Evolutionary conservation across 345 rosid species (phyloP).

Genomic region (Aquilaria yunnanensis): DNA sequence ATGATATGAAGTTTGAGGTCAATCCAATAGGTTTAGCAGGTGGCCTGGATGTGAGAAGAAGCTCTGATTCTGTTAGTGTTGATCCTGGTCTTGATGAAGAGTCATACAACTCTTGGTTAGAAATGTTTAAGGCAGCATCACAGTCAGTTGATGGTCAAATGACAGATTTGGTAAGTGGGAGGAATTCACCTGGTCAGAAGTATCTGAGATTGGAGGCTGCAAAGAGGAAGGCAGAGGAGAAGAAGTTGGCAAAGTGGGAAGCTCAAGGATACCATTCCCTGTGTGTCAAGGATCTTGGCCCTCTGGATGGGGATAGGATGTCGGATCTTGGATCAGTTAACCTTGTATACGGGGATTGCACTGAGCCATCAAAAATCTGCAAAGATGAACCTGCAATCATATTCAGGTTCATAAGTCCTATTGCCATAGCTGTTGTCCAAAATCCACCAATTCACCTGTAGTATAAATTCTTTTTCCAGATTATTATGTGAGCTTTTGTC

Average conservation of each 20-base stretch:
- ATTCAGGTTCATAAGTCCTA: conserved; percentile 46
- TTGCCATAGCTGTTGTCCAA: background rate
- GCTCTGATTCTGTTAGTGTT: conserved; percentile 24
- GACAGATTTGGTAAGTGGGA: conserved; percentile 34
- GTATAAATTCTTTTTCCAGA: no score
- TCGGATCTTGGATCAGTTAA: conserved; percentile 57
- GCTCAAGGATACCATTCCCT: conserved; percentile 64
- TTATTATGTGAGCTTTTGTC: no score
- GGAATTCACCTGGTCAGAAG: conserved; percentile 39
- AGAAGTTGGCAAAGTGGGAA: conserved; percentile 67
- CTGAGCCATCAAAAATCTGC: conserved; percentile 53
- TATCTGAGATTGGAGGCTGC: conserved; percentile 48
- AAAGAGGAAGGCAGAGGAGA: conserved; percentile 64
- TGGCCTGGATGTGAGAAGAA: conserved; percentile 17
- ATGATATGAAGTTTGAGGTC: conserved; percentile 45
- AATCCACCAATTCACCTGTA: no score
- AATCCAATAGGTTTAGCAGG: conserved; percentile 26
- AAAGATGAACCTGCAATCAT: conserved; percentile 61
- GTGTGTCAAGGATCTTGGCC: conserved; percentile 54
- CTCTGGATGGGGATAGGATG: conserved; percentile 34
- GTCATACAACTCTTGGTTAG: conserved; percentile 81
- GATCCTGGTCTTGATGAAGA: conserved; percentile 75
- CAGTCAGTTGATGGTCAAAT: conserved; percentile 29
- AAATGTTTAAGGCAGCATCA: conserved; percentile 55
- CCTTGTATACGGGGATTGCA: conserved; percentile 82